Evolutionary conservation across 495 filamentous ascomycete genomes (phyloP), one percentile per base, ranked within the genome.

Genomic region (Penicillium parvum): DNA sequence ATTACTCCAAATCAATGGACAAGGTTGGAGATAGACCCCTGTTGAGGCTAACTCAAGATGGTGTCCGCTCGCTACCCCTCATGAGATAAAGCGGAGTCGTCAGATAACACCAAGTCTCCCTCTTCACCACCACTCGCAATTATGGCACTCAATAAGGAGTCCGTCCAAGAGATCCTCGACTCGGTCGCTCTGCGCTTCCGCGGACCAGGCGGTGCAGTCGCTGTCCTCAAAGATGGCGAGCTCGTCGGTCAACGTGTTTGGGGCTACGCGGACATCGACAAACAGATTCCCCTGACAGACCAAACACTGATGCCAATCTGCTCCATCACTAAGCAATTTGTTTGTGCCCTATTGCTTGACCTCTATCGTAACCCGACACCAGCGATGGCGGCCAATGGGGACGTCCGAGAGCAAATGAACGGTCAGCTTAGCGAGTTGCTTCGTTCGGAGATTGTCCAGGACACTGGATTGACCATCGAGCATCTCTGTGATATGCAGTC

Each of bases 271-370:
- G 49, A 66, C 41, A 11, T 64, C 4, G 43, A 60, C 20, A 25
- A 51, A 6, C 57, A 52, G 2, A 49, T 63, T 26, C 50, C 40
- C 19, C 33, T 66, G 29, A 47, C 54, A 0, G 29, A 56, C 5
- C 19, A 52, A 5, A 59, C 43, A 0, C 59, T 28, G 21, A 50
- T 66, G 32, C 61, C 63, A 1, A 65, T 66, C 18, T 66, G 63
- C 29, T 66, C 63, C 6, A 66, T 65, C 32, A 61, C 61, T 1
- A 66, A 66, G 30, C 63, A 66, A 20, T 59, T 64, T 14, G 32
- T 66, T 1, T 64, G 61, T 30, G 54, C 51, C 11, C 19, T 66
- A 10, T 27, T 64, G 21, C 26, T 53, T 2, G 63, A 66, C 26
- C 40, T 66, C 4, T 26, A 64, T 14, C 58, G 55, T 14, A 53